Evolutionary conservation across 1,284 basidiomycete genomes (phyloP), one percentile per base, ranked within the genome.

Genomic region (Leccinum subrobustum): DNA sequence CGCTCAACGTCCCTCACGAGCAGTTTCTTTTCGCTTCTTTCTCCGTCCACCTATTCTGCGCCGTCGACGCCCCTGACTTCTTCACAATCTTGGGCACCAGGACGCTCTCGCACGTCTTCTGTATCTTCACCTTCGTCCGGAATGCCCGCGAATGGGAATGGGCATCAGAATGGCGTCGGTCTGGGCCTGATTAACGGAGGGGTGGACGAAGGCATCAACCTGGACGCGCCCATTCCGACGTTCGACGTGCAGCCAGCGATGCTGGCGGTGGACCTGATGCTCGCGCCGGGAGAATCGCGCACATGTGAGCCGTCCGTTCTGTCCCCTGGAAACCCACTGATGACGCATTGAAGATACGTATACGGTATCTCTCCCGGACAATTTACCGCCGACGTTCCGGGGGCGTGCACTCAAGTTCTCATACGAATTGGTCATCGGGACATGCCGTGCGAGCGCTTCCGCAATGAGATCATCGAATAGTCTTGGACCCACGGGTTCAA

Each of bases 371-470:
- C 77, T 98, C 1, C 95, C 96, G 0, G 78, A 85, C 5, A 86
- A 86, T 60, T 79, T 98, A 0, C 96, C 96, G 0, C 96, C 96
- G 0, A 93, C 95, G 0, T 97, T 92, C 77, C 83, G 85, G 47
- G 96, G 96, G 2, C 88, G 89, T 56, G 82, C 88, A 1, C 81
- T 98, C 64, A 83, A 83, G 67, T 96, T 99, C 73, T 88, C 89
- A 8, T 99, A 98, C 72, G 89, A 94, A 66, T 83, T 99, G 11
- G 81, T 91, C 9, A 82, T 98, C 1, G 95, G 95, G 1, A 89
- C 91, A 0, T 95, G 92, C 75, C 84, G 93, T 3, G 83, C 86
- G 6, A 77, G 78, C 16, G 64, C 77, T 18, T 65, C 63, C 3
- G 70, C 54, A n/a, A 66, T 64, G 64, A 64, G 64, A 55, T 68